These are phyloP conservation scores for Penicillium pancosmium DNA, from an alignment of 495 filamentous ascomycete species.

Conservation along the genomic window DNA sequence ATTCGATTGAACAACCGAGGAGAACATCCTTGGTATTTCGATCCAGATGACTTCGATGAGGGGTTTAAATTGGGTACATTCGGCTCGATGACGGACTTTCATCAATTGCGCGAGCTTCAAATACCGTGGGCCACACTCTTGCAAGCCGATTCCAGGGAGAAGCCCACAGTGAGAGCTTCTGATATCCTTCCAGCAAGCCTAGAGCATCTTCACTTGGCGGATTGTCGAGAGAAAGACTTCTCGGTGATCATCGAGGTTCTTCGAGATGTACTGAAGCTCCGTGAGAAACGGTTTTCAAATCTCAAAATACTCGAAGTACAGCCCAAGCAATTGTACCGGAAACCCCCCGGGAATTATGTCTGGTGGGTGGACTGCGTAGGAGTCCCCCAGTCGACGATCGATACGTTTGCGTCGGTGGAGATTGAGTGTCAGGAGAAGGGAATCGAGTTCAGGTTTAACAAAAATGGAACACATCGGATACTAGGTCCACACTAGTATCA, in stretches of 20 bases:
- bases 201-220: slow-evolving; percentile 1
- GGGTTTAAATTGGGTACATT: slow-evolving; percentile 4
- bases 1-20: slow-evolving; percentile 19
- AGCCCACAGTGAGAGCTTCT: not conserved
- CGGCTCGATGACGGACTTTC: slow-evolving; percentile 19
- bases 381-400: not conserved
- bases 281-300: not conserved
- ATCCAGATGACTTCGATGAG: not conserved
- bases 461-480: not conserved
- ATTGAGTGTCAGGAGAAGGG: not conserved
- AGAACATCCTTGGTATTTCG: not conserved
- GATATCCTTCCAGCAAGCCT: slow-evolving; percentile 6
- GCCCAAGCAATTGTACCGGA: not conserved
- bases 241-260: not conserved
- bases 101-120: slow-evolving; percentile 16
- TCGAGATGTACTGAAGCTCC: not conserved
- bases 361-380: not conserved
- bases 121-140: slow-evolving; percentile 16
- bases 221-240: slow-evolving; percentile 4
- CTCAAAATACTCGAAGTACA: not conserved
- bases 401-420: not conserved
- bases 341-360: not conserved
- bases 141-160: not conserved
- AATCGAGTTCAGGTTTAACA: not conserved
- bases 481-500: too few species aligned